Evolutionary conservation across 352 stramenopile species (phyloP), one percentile per base, ranked within the genome.

Genomic region (Peronospora tabacina): DNA sequence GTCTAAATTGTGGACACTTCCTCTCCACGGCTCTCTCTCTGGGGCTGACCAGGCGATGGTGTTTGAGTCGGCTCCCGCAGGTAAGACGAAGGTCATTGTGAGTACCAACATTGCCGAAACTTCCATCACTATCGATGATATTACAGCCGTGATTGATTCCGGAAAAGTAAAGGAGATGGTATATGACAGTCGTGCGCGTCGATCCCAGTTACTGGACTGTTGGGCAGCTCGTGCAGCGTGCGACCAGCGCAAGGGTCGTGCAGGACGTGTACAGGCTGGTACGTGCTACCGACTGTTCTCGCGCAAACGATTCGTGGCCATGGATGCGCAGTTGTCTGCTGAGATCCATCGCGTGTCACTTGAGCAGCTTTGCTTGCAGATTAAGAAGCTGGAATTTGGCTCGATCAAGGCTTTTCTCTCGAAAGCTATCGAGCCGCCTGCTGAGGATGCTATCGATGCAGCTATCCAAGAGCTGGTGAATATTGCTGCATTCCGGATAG

Each of bases 361-460:
- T 9, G 78, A 91, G 48, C 82, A 87, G 52, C 61, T 95, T 3
- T 93, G 82, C 67, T 56, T 95, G 29, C 80, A 93, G 55, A 91
- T 95, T 39, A 87, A 90, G 60, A 88, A 85, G 49, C 62, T 95
- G 12, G 67, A 78, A 22, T 67, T 95, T 7, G 82, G 82, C 0
- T 73, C 77, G 6, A 88, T 91, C 36, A 73, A 73, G 35, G 58
- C 52, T 0, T 93, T 95, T 50, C 57, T 92, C 0, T 55, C 72
- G 2, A 88, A 87, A 46, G 75, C 82, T 6, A 90, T 98, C 15
- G 86, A 98, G 53, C 95, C 95, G 17, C 96, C 96, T 4, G 77
- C 81, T 13, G 62, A 87, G 13, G 68, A 96, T 17, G 79, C 90
- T 0, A 90, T 98, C 16, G 71, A 92, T 15, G 90, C 93, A 40